These are phyloP conservation scores for Phytophthora cryptogea DNA, from an alignment of 352 stramenopile species.

Conservation along the genomic window DNA sequence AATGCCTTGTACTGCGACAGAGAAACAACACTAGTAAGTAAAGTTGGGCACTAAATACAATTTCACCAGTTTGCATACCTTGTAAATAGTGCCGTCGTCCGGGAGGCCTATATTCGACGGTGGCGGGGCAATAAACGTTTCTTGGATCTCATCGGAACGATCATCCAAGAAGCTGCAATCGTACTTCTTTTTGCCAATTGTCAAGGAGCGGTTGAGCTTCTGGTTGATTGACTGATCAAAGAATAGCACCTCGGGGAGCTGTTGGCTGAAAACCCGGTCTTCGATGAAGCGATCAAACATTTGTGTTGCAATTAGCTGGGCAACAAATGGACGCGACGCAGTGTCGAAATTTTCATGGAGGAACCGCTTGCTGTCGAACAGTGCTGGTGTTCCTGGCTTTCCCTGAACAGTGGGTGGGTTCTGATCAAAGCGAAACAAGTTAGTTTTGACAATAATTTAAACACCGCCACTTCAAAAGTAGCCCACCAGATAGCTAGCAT, in stretches of 20 bases:
- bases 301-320: conserved; percentile 68
- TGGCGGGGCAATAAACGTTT: conserved; percentile 82
- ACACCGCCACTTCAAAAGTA: no score
- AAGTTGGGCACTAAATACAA: conserved; percentile 1
- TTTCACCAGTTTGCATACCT: conserved; percentile 34
- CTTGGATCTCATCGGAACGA: conserved; percentile 70
- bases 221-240: conserved; percentile 89
- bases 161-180: conserved; percentile 86
- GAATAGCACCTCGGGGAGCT: conserved; percentile 76
- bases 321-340: conserved; percentile 61
- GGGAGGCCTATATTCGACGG: conserved; percentile 82
- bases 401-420: conserved; percentile 27
- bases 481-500: conserved; percentile 72
- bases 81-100: conserved; percentile 78
- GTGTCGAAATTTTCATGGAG: conserved; percentile 71
- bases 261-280: conserved; percentile 69
- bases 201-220: conserved; percentile 81
- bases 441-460: no score
- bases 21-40: conserved; percentile 1
- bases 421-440: conserved; percentile 19
- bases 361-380: conserved; percentile 74
- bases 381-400: conserved; percentile 37
- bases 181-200: conserved; percentile 82
- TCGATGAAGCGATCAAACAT: conserved; percentile 89
- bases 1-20: conserved; percentile 76